Evolutionary conservation across 2,329 filamentous ascomycete species (phyloP).

Genomic region (Nemania sp.): DNA sequence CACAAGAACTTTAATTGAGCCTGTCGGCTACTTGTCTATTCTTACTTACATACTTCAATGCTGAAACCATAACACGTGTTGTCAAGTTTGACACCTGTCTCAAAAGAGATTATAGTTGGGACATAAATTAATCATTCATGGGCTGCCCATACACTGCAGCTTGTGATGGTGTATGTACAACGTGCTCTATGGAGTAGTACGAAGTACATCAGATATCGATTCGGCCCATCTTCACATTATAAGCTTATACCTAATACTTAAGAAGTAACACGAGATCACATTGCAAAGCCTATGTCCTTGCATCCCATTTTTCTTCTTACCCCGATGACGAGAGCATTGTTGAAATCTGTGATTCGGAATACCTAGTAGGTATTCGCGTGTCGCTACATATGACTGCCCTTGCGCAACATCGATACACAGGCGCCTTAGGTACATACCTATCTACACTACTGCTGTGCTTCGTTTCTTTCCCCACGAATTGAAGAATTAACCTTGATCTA

Average conservation of each 20-base stretch:
- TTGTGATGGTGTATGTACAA: too few relatives aligned
- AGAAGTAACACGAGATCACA: constrained; percentile 5
- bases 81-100: constrained; percentile 13
- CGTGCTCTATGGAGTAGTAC: too few relatives aligned
- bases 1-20: constrained; percentile 7
- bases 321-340: background rate
- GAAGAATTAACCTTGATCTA: background rate
- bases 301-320: background rate
- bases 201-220: too few relatives aligned
- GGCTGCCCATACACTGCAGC: too few relatives aligned
- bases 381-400: background rate
- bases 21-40: background rate
- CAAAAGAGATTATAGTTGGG: background rate
- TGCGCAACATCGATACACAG: background rate
- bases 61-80: constrained; percentile 11
- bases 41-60: background rate
- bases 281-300: background rate
- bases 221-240: too few relatives aligned
- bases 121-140: too few relatives aligned
- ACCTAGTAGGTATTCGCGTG: background rate
- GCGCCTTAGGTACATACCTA: too few relatives aligned
- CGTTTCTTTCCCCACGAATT: constrained; percentile 1
- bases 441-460: background rate
- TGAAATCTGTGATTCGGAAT: too few relatives aligned
- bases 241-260: too few relatives aligned